phyloP scores from a whole-genome alignment of 2,329 filamentous ascomycete species.

The Clathrospora elynae region DNA sequence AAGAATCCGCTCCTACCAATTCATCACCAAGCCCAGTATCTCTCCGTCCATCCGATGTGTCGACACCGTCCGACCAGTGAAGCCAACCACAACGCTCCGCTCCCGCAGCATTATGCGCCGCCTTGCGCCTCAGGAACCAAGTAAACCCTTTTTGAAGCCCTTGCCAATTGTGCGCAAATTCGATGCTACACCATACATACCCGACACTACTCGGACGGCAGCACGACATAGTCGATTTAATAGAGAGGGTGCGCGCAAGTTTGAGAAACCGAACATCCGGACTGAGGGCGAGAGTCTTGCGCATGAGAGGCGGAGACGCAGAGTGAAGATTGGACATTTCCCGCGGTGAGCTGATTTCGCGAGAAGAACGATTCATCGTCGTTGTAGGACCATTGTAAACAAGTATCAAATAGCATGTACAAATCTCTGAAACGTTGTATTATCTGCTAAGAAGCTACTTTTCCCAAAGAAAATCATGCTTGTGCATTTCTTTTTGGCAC shows the following conservation, averaged over 20 bases:
- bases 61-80: not conserved
- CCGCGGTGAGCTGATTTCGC: too few relatives aligned
- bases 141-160: not conserved
- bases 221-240: constrained; percentile 9
- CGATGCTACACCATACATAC: constrained; percentile 7
- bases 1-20: constrained; percentile 3
- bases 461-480: too few relatives aligned
- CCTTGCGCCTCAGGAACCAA: not conserved
- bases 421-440: too few relatives aligned
- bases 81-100: constrained; percentile 5
- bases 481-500: too few relatives aligned
- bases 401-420: too few relatives aligned
- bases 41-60: constrained; percentile 1
- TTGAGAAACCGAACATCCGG: constrained; percentile 6
- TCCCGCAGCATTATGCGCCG: constrained; percentile 5
- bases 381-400: too few relatives aligned
- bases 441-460: too few relatives aligned
- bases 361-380: too few relatives aligned
- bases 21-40: constrained; percentile 2
- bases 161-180: constrained; percentile 7
- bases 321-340: too few relatives aligned
- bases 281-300: not conserved
- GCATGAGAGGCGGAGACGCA: too few relatives aligned
- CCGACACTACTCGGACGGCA: constrained; percentile 3
- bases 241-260: constrained; percentile 7